phyloP scores from a whole-genome alignment of 2,329 filamentous ascomycete species.

The Tolypocladium inflatum region DNA sequence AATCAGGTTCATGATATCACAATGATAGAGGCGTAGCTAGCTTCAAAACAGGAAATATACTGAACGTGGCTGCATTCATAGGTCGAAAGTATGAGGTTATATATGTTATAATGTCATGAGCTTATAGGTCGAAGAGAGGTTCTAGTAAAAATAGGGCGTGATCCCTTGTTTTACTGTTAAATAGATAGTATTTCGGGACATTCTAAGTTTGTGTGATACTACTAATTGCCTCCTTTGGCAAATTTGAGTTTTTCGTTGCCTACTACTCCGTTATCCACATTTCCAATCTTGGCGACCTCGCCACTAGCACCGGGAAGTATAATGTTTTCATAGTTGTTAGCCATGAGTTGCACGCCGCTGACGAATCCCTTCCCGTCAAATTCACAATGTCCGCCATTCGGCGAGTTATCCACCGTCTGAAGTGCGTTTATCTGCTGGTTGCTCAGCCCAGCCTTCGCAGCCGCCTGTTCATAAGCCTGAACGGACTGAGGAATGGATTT shows the following conservation, averaged over 20 bases:
- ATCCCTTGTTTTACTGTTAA: too few species aligned
- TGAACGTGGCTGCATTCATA: too few species aligned
- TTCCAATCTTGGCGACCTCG: slow-evolving; percentile 36
- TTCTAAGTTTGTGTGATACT: not conserved
- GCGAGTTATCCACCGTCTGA: slow-evolving; percentile 48
- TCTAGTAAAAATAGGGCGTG: too few species aligned
- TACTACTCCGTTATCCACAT: slow-evolving; percentile 30
- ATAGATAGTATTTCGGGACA: too few species aligned
- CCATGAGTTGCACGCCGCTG: slow-evolving; percentile 47
- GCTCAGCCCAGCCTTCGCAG: slow-evolving; percentile 30
- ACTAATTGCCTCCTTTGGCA: not conserved
- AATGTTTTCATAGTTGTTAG: slow-evolving; percentile 40
- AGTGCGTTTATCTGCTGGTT: slow-evolving; percentile 35
- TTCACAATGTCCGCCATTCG: slow-evolving; percentile 46
- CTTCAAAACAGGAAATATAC: too few species aligned
- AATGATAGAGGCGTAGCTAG: too few species aligned
- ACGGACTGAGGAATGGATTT: slow-evolving; percentile 39
- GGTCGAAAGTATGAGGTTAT: too few species aligned
- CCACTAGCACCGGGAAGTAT: slow-evolving; percentile 41
- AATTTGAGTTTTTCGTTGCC: slow-evolving; percentile 5
- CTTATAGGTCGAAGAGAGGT: too few species aligned
- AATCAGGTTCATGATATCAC: too few species aligned
- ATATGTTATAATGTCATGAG: too few species aligned
- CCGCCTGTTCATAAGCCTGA: slow-evolving; percentile 39
- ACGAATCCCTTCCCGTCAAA: slow-evolving; percentile 46